Evolutionary conservation across 768 basidiomycete genomes (phyloP).

Genomic region (Podaxis rugospora): DNA sequence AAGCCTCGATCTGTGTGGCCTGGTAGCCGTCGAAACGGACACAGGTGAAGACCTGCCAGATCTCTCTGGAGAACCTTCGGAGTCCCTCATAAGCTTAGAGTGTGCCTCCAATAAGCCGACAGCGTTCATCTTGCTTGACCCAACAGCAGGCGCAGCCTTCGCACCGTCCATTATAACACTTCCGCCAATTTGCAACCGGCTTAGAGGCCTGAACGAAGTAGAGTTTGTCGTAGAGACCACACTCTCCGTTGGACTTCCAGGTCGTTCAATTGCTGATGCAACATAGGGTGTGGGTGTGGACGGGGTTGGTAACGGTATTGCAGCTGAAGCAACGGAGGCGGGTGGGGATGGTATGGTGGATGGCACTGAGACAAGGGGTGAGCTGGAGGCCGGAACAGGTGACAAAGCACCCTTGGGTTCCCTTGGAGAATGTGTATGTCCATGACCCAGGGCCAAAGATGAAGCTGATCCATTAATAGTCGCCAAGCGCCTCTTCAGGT

Average conservation of each 20-base stretch:
- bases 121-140: conserved; percentile 80
- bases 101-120: conserved; percentile 79
- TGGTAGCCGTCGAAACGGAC: conserved; percentile 53
- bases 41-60: conserved; percentile 80
- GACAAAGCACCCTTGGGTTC: conserved; percentile 8
- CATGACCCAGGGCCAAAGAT: conserved; percentile 44
- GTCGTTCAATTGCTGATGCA: conserved; percentile 42
- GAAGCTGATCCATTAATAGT: conserved; percentile 70
- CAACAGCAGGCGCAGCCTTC: conserved; percentile 88
- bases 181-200: conserved; percentile 59
- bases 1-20: conserved; percentile 42
- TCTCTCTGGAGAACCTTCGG: conserved; percentile 62
- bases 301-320: conserved; percentile 23
- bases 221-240: conserved; percentile 71
- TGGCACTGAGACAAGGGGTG: conserved; percentile 39
- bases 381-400: conserved; percentile 12
- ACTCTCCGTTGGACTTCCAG: conserved; percentile 81
- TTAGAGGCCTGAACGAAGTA: conserved; percentile 49
- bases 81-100: conserved; percentile 44
- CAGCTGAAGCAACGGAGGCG: conserved; percentile 10
- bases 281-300: conserved; percentile 16
- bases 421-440: conserved; percentile 16
- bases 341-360: conserved; percentile 29
- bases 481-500: conserved; percentile 70
- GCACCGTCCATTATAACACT: conserved; percentile 56